These are phyloP conservation scores for Phytopythium sindhum DNA, from an alignment of 352 stramenopile genomes.

Conservation along the genomic window DNA sequence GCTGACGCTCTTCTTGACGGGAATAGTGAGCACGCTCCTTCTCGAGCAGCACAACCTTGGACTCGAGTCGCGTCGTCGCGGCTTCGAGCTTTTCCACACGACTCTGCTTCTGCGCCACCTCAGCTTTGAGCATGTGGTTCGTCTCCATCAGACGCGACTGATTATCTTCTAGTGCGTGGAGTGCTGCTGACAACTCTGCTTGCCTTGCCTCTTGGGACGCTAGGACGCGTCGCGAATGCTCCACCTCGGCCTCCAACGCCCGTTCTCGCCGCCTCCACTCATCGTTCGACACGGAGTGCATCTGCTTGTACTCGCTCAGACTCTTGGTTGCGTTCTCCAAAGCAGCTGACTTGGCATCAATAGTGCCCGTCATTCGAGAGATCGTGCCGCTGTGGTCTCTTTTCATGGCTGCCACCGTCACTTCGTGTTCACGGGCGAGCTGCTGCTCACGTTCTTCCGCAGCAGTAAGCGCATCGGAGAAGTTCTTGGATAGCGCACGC, in stretches of 20 bases:
- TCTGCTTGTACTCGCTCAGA: conserved; percentile 9
- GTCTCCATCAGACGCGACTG: conserved; percentile 36
- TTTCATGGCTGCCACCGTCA: conserved; percentile 10
- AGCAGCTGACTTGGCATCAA: conserved; percentile 31
- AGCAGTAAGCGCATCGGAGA: background rate
- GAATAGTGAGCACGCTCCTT: conserved; percentile 41
- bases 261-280: conserved; percentile 28
- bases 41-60: conserved; percentile 41
- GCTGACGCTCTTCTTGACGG: conserved; percentile 30
- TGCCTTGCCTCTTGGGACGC: background rate
- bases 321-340: conserved; percentile 23
- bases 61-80: conserved; percentile 36
- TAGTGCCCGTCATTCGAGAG: conserved; percentile 29
- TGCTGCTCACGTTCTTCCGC: background rate
- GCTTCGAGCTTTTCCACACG: conserved; percentile 25
- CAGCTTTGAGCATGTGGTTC: conserved; percentile 36
- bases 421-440: conserved; percentile 7
- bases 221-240: background rate
- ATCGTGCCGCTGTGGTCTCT: conserved; percentile 19
- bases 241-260: conserved; percentile 16
- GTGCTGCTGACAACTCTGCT: conserved; percentile 9
- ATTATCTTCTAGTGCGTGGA: conserved; percentile 35
- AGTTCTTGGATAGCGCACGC: conserved; percentile 4
- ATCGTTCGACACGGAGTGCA: conserved; percentile 14
- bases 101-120: conserved; percentile 25